These are phyloP conservation scores for Saturnispora hagleri DNA, from an alignment of 805 yeast species.

Conservation along the genomic window DNA sequence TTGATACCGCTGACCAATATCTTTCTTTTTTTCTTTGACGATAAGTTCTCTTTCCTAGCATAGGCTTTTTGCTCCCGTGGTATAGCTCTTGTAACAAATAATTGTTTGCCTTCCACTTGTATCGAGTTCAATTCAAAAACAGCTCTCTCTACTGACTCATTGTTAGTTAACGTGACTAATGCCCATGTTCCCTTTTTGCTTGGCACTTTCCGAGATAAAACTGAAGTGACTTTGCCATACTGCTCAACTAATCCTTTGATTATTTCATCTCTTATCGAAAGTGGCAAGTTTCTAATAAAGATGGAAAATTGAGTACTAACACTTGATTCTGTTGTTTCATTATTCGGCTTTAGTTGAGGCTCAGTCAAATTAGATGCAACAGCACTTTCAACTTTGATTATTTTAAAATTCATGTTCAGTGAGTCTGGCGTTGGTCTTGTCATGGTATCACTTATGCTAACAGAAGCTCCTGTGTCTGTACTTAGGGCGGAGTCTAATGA, in stretches of 20 bases:
- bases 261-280: conserved; percentile 18
- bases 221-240: conserved; percentile 23
- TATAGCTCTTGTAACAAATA: conserved; percentile 27
- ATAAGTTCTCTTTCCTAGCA: conserved; percentile 13
- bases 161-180: conserved; percentile 22
- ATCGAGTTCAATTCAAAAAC: conserved; percentile 21
- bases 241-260: conserved; percentile 23
- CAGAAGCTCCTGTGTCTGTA: neutral
- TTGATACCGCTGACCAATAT: conserved; percentile 22
- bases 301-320: conserved; percentile 22
- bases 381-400: neutral
- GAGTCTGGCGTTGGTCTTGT: neutral
- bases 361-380: neutral
- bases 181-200: conserved; percentile 27
- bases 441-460: neutral
- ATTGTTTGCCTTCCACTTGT: conserved; percentile 22
- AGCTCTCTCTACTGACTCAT: conserved; percentile 20
- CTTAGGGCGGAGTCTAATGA: neutral
- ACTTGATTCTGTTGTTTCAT: neutral
- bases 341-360: neutral
- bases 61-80: conserved; percentile 27
- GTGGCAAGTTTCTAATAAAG: conserved; percentile 26
- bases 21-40: conserved; percentile 19
- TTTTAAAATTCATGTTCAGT: conserved; percentile 3
- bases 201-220: conserved; percentile 22